Evolutionary conservation across 257 asterid species (phyloP).

Genomic region (Lycium barbarum): DNA sequence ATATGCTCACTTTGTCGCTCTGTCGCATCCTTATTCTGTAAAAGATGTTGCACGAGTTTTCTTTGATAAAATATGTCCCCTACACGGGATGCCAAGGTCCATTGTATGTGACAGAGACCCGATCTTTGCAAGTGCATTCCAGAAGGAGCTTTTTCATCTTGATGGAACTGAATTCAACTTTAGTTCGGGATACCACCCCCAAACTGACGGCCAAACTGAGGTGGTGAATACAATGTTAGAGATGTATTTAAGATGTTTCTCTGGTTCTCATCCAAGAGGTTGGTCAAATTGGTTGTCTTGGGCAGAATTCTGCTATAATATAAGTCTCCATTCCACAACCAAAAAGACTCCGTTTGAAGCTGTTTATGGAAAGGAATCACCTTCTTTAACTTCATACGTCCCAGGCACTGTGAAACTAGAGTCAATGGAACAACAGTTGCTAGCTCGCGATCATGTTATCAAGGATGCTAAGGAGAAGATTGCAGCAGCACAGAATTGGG

Average conservation of each 20-base stretch:
- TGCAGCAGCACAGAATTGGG: too few species aligned
- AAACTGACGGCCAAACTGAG: too few species aligned
- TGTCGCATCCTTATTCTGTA: background rate
- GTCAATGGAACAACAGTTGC: too few species aligned
- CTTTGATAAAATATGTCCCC: background rate
- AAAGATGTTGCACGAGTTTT: background rate
- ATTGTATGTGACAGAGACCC: too few species aligned
- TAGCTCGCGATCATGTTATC: too few species aligned
- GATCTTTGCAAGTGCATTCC: too few species aligned
- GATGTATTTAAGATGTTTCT: background rate
- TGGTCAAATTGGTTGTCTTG: constrained; percentile 13
- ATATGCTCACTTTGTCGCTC: background rate
- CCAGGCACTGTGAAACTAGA: background rate
- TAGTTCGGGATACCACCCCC: background rate
- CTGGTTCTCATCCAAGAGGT: background rate
- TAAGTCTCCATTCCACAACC: background rate
- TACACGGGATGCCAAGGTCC: background rate
- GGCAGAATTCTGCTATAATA: background rate
- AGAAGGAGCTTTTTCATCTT: background rate
- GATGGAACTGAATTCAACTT: background rate
- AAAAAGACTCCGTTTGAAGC: background rate
- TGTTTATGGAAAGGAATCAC: background rate
- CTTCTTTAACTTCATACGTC: background rate
- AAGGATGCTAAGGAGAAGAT: too few species aligned
- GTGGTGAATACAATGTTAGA: background rate